Conservation (phyloP, 495 filamentous ascomycete species). For the Parathielavia appendiculata region DNA sequence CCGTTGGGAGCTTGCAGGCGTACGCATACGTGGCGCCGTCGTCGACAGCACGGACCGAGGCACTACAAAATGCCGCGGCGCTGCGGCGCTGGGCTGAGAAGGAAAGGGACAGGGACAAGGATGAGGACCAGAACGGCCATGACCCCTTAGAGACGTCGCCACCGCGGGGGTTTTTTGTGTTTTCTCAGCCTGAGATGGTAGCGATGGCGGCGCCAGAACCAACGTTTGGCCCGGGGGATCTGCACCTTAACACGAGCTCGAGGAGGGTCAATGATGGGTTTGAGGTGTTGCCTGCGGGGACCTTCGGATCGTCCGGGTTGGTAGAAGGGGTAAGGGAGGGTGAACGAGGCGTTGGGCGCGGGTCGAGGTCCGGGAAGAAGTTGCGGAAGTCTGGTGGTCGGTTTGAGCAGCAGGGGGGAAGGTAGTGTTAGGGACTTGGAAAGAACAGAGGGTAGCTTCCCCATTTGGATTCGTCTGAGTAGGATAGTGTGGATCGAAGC, state of each 20-base stretch:
- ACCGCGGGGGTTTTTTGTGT: slow-evolving; percentile 23
- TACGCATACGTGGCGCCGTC: slow-evolving; percentile 3
- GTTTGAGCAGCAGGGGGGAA: slow-evolving; percentile 2
- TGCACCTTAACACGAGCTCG: slow-evolving; percentile 42
- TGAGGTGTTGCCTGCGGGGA: slow-evolving; percentile 56
- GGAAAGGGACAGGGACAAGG: not conserved
- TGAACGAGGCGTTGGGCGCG: slow-evolving; percentile 2
- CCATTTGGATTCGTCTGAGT: no score
- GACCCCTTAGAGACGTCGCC: slow-evolving; percentile 26
- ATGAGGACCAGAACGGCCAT: not conserved
- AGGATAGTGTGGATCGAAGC: no score
- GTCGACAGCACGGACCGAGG: slow-evolving; percentile 12
- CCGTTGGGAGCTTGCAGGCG: no score
- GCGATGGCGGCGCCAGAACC: slow-evolving; percentile 20
- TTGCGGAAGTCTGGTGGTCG: slow-evolving; percentile 38
- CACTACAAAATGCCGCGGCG: slow-evolving; percentile 4
- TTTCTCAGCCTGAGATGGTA: not conserved
- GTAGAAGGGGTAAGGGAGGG: not conserved
- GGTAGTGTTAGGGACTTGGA: not conserved
- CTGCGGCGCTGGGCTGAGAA: slow-evolving; percentile 3
- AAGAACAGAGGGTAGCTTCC: no score
- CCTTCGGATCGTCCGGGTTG: slow-evolving; percentile 30
- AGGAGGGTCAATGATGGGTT: slow-evolving; percentile 60
- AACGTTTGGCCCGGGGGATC: slow-evolving; percentile 37
- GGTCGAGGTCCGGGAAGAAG: slow-evolving; percentile 3